A percentile compares a stretch with the other conserved stretches of the same genome.
phyloP scores from a whole-genome alignment of 768 basidiomycete genomes.

The Tremella mesenterica region DNA sequence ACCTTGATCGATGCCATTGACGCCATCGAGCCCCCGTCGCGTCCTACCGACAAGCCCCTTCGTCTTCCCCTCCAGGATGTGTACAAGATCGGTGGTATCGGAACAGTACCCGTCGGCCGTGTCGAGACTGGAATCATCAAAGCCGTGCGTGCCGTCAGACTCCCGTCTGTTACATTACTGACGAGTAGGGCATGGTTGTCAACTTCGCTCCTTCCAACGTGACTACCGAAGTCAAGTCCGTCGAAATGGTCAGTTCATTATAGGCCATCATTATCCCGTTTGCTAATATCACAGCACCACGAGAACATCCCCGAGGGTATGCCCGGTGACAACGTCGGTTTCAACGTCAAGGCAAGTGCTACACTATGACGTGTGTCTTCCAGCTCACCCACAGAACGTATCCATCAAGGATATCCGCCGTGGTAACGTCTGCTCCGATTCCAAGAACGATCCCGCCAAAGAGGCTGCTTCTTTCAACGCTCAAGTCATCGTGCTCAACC shows the following conservation, averaged over 20 bases:
- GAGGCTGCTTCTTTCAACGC: constrained; percentile 61
- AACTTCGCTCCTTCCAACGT: constrained; percentile 94
- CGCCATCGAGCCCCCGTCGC: constrained; percentile 92
- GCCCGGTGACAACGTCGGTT: constrained; percentile 91
- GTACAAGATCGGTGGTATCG: constrained; percentile 99
- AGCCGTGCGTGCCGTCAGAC: background rate
- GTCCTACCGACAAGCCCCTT: constrained; percentile 99
- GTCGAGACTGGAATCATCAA: constrained; percentile 97
- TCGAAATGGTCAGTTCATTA: constrained; percentile 72
- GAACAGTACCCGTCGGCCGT: constrained; percentile 99
- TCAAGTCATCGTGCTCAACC: constrained; percentile 99
- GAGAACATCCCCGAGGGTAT: constrained; percentile 78
- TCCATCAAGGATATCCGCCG: constrained; percentile 99
- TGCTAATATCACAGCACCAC: constrained; percentile 43
- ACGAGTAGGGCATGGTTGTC: constrained; percentile 95
- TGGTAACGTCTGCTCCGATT: constrained; percentile 98
- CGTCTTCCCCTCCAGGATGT: constrained; percentile 99
- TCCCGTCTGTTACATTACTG: constrained; percentile 57
- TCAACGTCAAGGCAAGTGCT: constrained; percentile 11
- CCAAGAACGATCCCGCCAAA: constrained; percentile 98
- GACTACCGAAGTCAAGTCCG: constrained; percentile 99
- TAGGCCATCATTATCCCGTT: too few relatives aligned
- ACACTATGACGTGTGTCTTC: too few relatives aligned
- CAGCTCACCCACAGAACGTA: too few relatives aligned
- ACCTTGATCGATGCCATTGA: constrained; percentile 99